Evolutionary conservation across 2,329 filamentous ascomycete species (phyloP), one percentile per base, ranked within the genome.

Genomic region (Berkeleyomyces basicola): DNA sequence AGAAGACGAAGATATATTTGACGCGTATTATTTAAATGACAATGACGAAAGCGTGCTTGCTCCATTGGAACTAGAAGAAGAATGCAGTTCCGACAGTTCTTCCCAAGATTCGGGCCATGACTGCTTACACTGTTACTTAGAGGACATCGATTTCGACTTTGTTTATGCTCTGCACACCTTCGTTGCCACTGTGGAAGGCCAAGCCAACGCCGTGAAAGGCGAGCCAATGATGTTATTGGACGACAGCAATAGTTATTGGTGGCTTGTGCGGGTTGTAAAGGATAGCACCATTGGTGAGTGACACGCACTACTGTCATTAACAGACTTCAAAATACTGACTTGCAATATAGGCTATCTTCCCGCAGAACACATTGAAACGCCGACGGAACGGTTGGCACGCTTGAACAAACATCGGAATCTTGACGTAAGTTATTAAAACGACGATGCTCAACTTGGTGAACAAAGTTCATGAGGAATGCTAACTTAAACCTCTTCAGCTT

Each of bases 91-190:
- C 65, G 78, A 87, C 82, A 73, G 74, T 87, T 78, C 83, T 88
- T 72, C 23, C 23, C 84, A 82, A 68, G 85, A 84, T 65, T 91
- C 85, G 85, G 84, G 80, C 73, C 81, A 81, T 76, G 82, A 88
- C 78, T 86, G 85, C 90, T 96, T 90, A 96, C 87, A 83, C 31
- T n/a, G 36, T 80, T 80, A 86, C 74, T 74, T 79, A 97, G 93
- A 99, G 82, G 93, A 99, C 71, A 99, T 99, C 75, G 93, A 99
- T 79, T 97, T 99, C 78, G 92, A 97, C 73, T 97, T 97, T 75
- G 93, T 99, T 65, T 99, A 99, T 76, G 93, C 93, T 37, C 79
- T 99, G 64, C 93, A 97, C 73, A 99, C 92, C 2, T 99, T 99
- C 70, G 88, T 96, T 67, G 93, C 93, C 37, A 97, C 93, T 0